Evolutionary conservation across 2,329 filamentous ascomycete species (phyloP), one percentile per base, ranked within the genome.

Genomic region (Trichophyton benhamiae): DNA sequence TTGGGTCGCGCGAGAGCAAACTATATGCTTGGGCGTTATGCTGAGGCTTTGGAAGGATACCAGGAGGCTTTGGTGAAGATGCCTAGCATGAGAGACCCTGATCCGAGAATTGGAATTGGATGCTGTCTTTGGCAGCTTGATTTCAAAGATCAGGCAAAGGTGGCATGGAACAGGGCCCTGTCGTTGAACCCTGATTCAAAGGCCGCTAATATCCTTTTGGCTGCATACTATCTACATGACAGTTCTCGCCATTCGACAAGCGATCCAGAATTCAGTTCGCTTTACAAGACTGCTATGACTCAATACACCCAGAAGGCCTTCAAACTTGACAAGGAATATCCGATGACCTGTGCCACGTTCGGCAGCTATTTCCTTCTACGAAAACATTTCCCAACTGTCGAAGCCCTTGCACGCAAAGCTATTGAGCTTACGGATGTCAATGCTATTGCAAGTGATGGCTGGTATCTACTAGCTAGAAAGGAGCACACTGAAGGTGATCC

Each of bases 111-210:
- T 67, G 94, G 94, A 61, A 92, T 99, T 69, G 94, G 94, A 53
- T 94, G 90, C 74, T 99, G 94, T 78, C 87, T 96, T 73, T 99
- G 95, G 94, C 89, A 96, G 73, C 80, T 99, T 30, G 91, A 91
- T 9, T 91, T 89, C 78, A 96, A 95, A 73, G 89, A 95, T 38
- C 90, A 96, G 68, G 94, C 95, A 6, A 92, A 89, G 71, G 78
- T 80, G 57, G 92, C 94, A 11, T 99, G 94, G 94, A 88, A 95
- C 71, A 82, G 94, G 65, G 85, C 87, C 11, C 76, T 96, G 30
- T 89, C 95, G 71, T 82, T 96, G 72, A 86, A 86, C 68, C 85
- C 89, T 0, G 83, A 91, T 25, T 95, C 91, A 22, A 96, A 95
- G 76, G 84, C 91, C 64, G 91, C 91, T 58, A 91, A 95, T 68